phyloP scores from a whole-genome alignment of 139 green algal genomes.

The Auxenochlorella pyrenoidosa region DNA sequence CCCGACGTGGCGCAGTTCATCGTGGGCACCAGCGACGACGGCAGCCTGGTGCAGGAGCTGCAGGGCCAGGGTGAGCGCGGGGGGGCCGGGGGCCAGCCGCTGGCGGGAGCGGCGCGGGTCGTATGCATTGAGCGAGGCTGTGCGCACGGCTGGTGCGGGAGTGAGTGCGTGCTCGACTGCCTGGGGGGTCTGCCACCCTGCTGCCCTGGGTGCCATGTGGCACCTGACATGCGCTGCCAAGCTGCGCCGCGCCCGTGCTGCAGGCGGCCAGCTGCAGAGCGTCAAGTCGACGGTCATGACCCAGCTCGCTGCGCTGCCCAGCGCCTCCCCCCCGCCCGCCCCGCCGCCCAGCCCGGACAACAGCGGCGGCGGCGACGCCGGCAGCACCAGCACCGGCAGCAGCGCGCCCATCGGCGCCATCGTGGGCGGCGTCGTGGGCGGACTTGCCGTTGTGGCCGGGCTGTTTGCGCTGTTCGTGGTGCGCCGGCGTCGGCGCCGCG shows the following conservation, averaged over 20 bases:
- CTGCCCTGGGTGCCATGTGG: no score
- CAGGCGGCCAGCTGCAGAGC: slow-evolving; percentile 3
- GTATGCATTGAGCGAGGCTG: no score
- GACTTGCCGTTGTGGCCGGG: neutral
- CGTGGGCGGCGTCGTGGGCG: slow-evolving; percentile 28
- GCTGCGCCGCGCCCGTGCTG: neutral
- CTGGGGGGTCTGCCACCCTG: no score
- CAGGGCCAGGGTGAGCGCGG: neutral
- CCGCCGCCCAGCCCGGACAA: neutral
- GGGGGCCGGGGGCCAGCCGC: no score
- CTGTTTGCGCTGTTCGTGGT: neutral
- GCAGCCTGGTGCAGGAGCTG: neutral
- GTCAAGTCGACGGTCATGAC: neutral
- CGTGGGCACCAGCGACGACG: neutral
- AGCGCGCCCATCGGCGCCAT: slow-evolving; percentile 19
- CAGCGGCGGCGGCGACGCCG: neutral
- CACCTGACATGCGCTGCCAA: no score
- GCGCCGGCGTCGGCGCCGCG: neutral
- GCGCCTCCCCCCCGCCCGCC: neutral
- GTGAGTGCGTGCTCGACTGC: no score
- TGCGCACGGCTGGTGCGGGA: no score
- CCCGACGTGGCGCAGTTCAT: neutral
- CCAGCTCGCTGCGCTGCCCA: neutral
- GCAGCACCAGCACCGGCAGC: neutral
- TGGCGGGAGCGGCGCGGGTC: no score